Evolutionary conservation across 176 grass and related monocot species (phyloP), one percentile per base, ranked within the genome.

Genomic region (Poa pratensis): DNA sequence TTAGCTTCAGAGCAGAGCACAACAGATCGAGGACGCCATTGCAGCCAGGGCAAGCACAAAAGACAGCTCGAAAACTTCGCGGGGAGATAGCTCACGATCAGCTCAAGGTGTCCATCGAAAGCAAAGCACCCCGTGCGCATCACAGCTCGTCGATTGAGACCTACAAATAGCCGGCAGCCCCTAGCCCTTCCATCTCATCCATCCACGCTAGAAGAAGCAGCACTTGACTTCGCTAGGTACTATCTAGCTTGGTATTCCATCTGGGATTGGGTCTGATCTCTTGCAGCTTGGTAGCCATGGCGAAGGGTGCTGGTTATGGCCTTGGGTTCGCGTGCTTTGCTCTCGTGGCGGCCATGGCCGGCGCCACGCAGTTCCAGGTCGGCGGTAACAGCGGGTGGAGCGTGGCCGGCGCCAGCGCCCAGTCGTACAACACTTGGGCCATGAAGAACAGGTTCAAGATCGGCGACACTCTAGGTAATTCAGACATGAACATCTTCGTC

Each of bases 341-440:
- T 58, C 30, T 84, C 6, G 76, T 89, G 46, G 59, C 66, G 3
- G 78, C 35, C 2, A 78, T 84, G 79, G 87, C 71, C 59, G 82
- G 84, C 68, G 92, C 90, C 22, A 77, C 64, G 12, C 90, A 88
- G 88, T 88, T 91, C 90, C 75, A 46, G 45, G 95, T 94, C n/a
- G 92, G 95, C 27, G 90, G 92, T n/a, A 57, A 61, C 40, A 86
- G 80, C 58, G 90, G 95, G n/a, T 95, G 89, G 95, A 85, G 80
- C 84, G 82, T 91, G 22, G 80, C 89, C 2, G 40, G 52, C 20
- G 80, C 95, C 65, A 81, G 81, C 59, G 83, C 84, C 1, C 51
- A 82, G 48, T 59, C 92, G 48, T 77, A 83, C 79, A 97, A 93
- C 54, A 42, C 90, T 24, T 97, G 92, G 95, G 92, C 92, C 0